Conservation (phyloP, 2,329 filamentous ascomycete genomes). For the Fonsecaea erecta region DNA sequence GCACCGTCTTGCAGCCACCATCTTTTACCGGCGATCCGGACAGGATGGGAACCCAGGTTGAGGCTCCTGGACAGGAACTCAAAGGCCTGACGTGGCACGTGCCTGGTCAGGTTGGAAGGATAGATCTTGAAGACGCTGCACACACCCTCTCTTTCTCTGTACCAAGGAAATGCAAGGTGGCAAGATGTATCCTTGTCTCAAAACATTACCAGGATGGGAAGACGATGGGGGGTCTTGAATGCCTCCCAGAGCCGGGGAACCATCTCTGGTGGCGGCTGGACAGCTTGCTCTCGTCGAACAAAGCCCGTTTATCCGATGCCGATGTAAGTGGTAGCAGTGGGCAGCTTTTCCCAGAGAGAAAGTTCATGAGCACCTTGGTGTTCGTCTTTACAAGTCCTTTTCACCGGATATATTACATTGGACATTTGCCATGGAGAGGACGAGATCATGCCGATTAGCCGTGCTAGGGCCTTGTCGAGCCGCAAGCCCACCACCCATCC, state of each 20-base stretch:
- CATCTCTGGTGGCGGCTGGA: no score
- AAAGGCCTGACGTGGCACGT: not conserved
- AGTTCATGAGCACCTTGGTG: not conserved
- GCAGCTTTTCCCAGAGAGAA: not conserved
- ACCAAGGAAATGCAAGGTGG: no score
- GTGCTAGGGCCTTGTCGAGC: not conserved
- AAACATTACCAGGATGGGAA: no score
- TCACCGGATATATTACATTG: not conserved
- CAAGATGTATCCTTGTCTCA: no score
- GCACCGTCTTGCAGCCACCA: not conserved
- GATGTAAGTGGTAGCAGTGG: no score
- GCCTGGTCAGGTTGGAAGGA: no score
- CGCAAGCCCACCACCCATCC: no score
- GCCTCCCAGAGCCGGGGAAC: no score
- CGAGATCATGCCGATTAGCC: constrained; percentile 12
- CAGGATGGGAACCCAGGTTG: not conserved
- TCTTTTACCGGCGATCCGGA: not conserved
- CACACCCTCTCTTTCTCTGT: no score
- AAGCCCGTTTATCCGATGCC: not conserved
- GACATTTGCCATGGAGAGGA: not conserved
- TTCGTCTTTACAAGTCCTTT: constrained; percentile 12
- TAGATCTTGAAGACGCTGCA: no score
- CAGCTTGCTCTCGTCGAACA: no score
- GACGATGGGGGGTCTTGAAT: no score
- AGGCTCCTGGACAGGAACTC: not conserved